Base-by-base conservation (phyloP, 768 basidiomycete species). In the Tremella mesenterica region DNA sequence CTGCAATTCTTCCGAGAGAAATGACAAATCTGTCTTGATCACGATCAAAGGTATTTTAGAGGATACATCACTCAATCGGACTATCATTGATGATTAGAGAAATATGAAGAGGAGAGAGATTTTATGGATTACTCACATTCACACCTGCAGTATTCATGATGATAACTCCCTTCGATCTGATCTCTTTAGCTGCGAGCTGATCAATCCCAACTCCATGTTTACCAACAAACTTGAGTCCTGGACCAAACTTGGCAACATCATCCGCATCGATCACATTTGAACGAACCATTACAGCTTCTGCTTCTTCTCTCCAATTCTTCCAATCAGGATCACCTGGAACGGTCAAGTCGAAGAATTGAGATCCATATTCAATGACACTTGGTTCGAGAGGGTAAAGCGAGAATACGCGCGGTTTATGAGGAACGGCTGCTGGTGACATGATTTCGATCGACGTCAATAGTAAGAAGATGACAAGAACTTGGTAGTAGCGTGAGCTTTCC, bases 211-310 rank as follows among this genome's bases (percentile, higher is more conserved):
- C 51, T 8, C 51, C 51, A 44, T 52, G 51, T 25, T 52, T 52
- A 21, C 23, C 38, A 18, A 52, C 28, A 28, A 52, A 52, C 43
- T 44, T 52, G 26, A 44, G 3, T n/a, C 38, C 38, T 23, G 38
- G 38, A 23, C 23, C 23, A 18, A 43, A 23, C 14, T 27, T 20
- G n/a, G 49, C 54, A 2, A 56, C 44, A 38, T 56, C 49, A 29
- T 50, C 43, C 6, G 28, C 38, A 9, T 48, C 46, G 27, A 56
- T 20, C 2, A 25, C 33, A 12, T 27, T 21, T 7, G 23, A 18
- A 3, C 54, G 39, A 10, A 56, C 44, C 49, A 56, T 44, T 18
- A 56, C 12, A n/a, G 49, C 54, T 12, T 56, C 54, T 8, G 54
- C 54, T 25, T 56, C 27, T 10, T 39, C 39, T 4, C 29, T 18